A percentile compares a stretch with the other conserved stretches of the same genome.
Conservation (phyloP, 2,329 filamentous ascomycete species). For the Sclerotinia nivalis region DNA sequence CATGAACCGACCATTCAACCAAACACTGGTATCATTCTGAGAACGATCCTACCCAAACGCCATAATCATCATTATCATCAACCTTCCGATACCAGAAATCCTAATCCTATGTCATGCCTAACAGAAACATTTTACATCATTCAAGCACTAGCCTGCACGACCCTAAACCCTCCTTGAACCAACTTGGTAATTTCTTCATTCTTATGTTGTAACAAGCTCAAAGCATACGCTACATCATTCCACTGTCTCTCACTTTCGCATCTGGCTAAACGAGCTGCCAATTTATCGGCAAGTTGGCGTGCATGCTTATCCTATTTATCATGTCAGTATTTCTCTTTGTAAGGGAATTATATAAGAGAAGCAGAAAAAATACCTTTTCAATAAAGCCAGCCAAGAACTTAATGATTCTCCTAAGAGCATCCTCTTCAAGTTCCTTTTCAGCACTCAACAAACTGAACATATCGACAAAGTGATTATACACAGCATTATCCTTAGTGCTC, state of each 20-base stretch:
- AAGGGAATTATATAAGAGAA: background rate
- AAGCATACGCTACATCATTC: slow-evolving; percentile 93
- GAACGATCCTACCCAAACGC: background rate
- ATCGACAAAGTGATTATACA: slow-evolving; percentile 99
- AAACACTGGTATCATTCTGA: background rate
- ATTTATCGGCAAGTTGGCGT: slow-evolving; percentile 87
- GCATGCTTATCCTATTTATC: slow-evolving; percentile 84
- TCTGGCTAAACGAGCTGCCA: slow-evolving; percentile 79
- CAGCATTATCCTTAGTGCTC: slow-evolving; percentile 96
- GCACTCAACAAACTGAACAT: slow-evolving; percentile 95
- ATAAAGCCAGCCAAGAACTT: slow-evolving; percentile 95
- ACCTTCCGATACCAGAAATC: background rate
- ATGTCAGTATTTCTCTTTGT: slow-evolving; percentile 27
- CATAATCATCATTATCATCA: slow-evolving; percentile 18
- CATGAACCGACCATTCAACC: background rate
- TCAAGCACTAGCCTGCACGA: slow-evolving; percentile 61
- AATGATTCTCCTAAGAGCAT: slow-evolving; percentile 81
- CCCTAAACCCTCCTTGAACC: slow-evolving; percentile 72
- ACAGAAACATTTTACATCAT: background rate
- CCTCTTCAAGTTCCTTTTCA: slow-evolving; percentile 77
- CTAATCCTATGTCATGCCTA: background rate
- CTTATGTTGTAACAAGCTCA: slow-evolving; percentile 88
- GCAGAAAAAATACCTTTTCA: slow-evolving; percentile 72
- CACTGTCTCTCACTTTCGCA: slow-evolving; percentile 94
- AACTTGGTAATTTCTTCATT: slow-evolving; percentile 84